Percentiles rank a stretch among this genome's conserved stretches.
These are phyloP conservation scores for Zygoascus ofunaensis DNA, from an alignment of 805 yeast genomes.

Conservation along the genomic window DNA sequence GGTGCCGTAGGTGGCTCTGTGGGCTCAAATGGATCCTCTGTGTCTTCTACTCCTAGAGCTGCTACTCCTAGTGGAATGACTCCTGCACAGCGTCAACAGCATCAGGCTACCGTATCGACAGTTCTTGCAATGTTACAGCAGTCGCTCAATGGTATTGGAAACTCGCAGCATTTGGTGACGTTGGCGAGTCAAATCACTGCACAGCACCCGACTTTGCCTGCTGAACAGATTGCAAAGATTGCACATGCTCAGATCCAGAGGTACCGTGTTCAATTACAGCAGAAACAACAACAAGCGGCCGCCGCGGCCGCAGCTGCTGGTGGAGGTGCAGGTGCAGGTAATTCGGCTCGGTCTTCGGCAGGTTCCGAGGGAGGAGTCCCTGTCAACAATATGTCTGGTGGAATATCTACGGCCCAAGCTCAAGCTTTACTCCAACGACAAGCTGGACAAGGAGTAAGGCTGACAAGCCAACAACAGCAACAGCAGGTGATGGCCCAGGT, in stretches of 20 bases:
- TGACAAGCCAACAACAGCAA: conserved; percentile 12
- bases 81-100: conserved; percentile 21
- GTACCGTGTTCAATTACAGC: conserved; percentile 21
- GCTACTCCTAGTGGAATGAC: conserved; percentile 25
- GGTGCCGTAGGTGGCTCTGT: background rate
- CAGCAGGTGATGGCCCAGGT: conserved; percentile 11
- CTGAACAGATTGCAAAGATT: conserved; percentile 26
- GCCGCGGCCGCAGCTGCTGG: conserved; percentile 6
- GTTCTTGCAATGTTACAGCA: conserved; percentile 4
- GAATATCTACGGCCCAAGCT: conserved; percentile 1
- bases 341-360: conserved; percentile 1
- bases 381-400: background rate
- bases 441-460: background rate
- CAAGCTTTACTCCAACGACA: conserved; percentile 5
- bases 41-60: background rate
- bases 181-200: conserved; percentile 17
- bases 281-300: conserved; percentile 14
- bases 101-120: background rate
- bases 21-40: background rate
- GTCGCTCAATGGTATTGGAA: conserved; percentile 2
- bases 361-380: background rate
- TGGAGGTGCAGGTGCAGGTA: conserved; percentile 1
- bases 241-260: conserved; percentile 28
- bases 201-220: conserved; percentile 25
- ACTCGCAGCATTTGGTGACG: conserved; percentile 16